These are phyloP conservation scores for Dendrothele bispora DNA, from an alignment of 768 basidiomycete species.

Conservation along the genomic window DNA sequence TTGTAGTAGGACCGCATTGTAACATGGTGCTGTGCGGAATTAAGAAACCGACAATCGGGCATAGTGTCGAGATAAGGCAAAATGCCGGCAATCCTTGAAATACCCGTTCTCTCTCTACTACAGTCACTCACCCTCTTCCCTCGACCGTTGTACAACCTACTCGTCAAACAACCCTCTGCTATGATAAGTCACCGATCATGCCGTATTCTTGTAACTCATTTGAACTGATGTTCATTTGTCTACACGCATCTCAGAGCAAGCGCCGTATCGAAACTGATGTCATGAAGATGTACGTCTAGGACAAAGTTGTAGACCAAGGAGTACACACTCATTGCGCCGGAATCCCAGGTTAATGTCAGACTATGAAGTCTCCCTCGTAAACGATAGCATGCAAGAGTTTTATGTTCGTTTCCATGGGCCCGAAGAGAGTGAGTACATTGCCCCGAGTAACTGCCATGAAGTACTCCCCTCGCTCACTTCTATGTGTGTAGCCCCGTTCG, in stretches of 20 bases:
- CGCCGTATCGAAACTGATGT: slow-evolving; percentile 99
- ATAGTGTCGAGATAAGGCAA: no score
- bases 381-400: slow-evolving; percentile 99
- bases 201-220: slow-evolving; percentile 25
- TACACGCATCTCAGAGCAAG: slow-evolving; percentile 78
- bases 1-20: no score
- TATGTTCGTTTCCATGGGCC: slow-evolving; percentile 96
- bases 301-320: slow-evolving; percentile 6
- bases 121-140: slow-evolving; percentile 11
- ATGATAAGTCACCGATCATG: slow-evolving; percentile 60
- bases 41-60: neutral
- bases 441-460: neutral
- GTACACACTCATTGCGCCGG: slow-evolving; percentile 8
- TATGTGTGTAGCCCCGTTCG: slow-evolving; percentile 80
- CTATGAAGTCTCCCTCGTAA: slow-evolving; percentile 95
- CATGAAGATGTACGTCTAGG: slow-evolving; percentile 84
- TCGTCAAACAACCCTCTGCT: slow-evolving; percentile 18
- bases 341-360: slow-evolving; percentile 89
- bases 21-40: neutral
- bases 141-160: slow-evolving; percentile 6
- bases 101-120: slow-evolving; percentile 12
- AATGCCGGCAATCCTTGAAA: slow-evolving; percentile 1
- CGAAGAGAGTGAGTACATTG: slow-evolving; percentile 68
- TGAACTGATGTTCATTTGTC: slow-evolving; percentile 1
- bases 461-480: neutral